Base-by-base conservation (phyloP, 345 rosid species). In the Arabidopsis arenosa region DNA sequence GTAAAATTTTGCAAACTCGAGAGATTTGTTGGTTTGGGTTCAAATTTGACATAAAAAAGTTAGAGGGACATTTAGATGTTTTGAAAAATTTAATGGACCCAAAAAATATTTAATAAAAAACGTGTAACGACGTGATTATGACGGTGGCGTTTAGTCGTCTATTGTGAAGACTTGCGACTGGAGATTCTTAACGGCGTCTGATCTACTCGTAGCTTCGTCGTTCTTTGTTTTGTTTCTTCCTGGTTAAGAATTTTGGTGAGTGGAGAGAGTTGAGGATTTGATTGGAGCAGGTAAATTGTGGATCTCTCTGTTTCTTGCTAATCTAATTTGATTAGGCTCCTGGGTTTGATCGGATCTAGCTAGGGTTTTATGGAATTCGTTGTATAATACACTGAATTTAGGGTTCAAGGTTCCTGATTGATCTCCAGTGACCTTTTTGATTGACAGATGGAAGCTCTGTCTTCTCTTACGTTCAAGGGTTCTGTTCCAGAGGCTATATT, bases 401-500 rank as follows among this genome's bases (percentile, higher is more conserved):
- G 66, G 59, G 63, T 39, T 61, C 14, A 43, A 35, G 41, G 58
- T 63, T 63, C 41, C 15, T 0, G 47, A 59, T 67, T 67, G 61
- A 66, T 75, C 60, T 26, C 6, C 10, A 18, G 17, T 55, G 13
- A 51, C 2, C 2, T 41, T 10, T 36, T 77, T 47, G 61, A 40
- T 63, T 70, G 35, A 9, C 12, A 85, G 94, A 91, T 88, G 98
- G 94, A 86, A 77, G 73, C 85, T 43, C 68, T 88, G 15, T 85
- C 83, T 45, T 81, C 86, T 56, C 86, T 91, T 6, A 39, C 86
- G 0, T 86, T 79, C 82, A 86, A 85, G 82, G 97, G 97, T 8
- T 83, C 96, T 3, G 82, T 94, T 51, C 54, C 86, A 21, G 89
- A 87, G 77, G 98, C 97, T 5, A 92, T 94, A 55, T 3, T 76